These are phyloP conservation scores for Keithomyces neogunnii DNA, from an alignment of 2,329 filamentous ascomycete genomes.

Conservation along the genomic window DNA sequence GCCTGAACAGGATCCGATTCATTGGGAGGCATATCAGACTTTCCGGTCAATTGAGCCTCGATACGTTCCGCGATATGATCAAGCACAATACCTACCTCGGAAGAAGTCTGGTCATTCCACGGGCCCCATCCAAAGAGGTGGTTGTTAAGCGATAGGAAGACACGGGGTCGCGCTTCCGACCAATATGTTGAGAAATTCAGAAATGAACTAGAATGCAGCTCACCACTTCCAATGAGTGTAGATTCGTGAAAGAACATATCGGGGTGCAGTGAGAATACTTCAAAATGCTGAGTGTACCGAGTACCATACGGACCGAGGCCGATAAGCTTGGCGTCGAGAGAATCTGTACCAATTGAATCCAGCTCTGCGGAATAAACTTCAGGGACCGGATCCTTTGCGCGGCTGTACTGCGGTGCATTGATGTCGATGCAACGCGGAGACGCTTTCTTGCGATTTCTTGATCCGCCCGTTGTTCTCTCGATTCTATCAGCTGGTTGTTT, in stretches of 20 bases:
- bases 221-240: conserved; percentile 49
- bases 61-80: conserved; percentile 47
- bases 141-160: conserved; percentile 38
- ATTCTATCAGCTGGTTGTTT: not conserved
- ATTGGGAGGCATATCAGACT: not conserved
- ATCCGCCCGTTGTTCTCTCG: not conserved
- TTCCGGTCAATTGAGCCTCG: conserved; percentile 10
- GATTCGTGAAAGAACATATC: conserved; percentile 52
- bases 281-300: conserved; percentile 54
- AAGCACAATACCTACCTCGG: conserved; percentile 52
- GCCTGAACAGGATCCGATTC: conserved; percentile 17
- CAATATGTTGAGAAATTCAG: conserved; percentile 12
- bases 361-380: conserved; percentile 4
- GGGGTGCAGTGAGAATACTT: conserved; percentile 47
- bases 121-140: conserved; percentile 43
- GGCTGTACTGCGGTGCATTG: conserved; percentile 42
- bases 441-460: conserved; percentile 34
- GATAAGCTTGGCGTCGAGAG: conserved; percentile 25
- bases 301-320: conserved; percentile 54
- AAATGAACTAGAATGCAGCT: conserved; percentile 22
- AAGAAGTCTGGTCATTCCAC: conserved; percentile 52
- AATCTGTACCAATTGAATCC: conserved; percentile 8
- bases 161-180: conserved; percentile 20
- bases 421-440: conserved; percentile 38
- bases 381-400: conserved; percentile 43